phyloP scores from a whole-genome alignment of 768 basidiomycete species.

The Lentinula raphanica region DNA sequence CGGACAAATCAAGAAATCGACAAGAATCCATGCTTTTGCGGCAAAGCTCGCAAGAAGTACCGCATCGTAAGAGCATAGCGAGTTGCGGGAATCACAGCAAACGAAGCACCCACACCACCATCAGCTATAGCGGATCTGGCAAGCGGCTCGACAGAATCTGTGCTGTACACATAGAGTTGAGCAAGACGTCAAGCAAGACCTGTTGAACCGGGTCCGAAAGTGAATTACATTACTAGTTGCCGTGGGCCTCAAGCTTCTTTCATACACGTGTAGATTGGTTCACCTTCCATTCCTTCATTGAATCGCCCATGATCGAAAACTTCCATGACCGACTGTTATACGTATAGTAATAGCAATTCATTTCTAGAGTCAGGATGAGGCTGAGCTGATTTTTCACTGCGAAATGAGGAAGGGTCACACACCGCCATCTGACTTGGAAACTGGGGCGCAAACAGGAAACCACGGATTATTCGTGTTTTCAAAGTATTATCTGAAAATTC shows the following conservation, averaged over 20 bases:
- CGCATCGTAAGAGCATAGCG: not conserved
- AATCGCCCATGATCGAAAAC: not conserved
- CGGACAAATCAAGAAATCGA: not conserved
- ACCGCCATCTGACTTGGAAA: not conserved
- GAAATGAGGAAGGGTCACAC: not conserved
- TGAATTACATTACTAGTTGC: not conserved
- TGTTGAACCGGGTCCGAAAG: slow-evolving; percentile 1
- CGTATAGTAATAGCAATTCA: not conserved
- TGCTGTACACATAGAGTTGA: not conserved
- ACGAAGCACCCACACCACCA: not conserved
- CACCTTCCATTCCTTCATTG: not conserved
- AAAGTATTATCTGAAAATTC: too few relatives aligned
- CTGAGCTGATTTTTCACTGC: not conserved
- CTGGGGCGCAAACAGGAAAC: too few relatives aligned
- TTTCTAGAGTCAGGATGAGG: not conserved
- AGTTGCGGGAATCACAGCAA: not conserved
- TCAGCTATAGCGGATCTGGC: not conserved
- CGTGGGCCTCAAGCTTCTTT: not conserved
- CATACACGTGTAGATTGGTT: not conserved
- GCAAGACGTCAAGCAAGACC: slow-evolving; percentile 5
- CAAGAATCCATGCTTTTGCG: not conserved
- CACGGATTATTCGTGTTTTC: too few relatives aligned
- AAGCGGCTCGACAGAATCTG: not conserved
- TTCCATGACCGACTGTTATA: not conserved
- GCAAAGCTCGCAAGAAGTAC: not conserved